Evolutionary conservation across 2,329 filamentous ascomycete genomes (phyloP), one percentile per base, ranked within the genome.

Genomic region (Venturia carpophila): DNA sequence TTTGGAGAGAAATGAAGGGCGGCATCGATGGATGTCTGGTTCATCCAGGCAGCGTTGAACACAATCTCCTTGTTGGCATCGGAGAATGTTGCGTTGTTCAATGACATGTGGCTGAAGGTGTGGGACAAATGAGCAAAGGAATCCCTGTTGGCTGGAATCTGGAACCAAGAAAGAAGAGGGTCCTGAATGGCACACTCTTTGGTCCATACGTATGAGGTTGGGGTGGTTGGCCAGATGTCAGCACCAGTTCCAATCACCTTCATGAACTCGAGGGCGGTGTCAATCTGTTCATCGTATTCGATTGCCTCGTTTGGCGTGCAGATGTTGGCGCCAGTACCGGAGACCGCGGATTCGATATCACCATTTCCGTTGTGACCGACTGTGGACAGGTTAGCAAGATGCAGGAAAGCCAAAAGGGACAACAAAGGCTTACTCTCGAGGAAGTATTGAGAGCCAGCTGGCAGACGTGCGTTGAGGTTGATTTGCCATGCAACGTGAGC

Each of bases 301-400:
- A 60, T 60, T 1, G 37, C 21, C 37, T 34, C 27, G 24, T 30
- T 34, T 34, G 63, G 55, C 24, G 24, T 27, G 45, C 47, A 63
- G 15, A 52, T 47, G 24, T 5, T 30, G 9, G 24, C 60, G 77
- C 75, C 27, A 71, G 75, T 49, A 10, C 71, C 69, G 21, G 17
- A 45, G 49, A 61, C 39, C 24, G 75, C 68, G 21, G 71, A 68
- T 62, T 80, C 77, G 62, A 82, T 79, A 68, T 81, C 80, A 24
- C 80, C 80, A 64, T 82, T 82, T n/a, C 80, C 80, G 65, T 85
- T 85, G 74, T 84, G 80, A 7, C 79, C 82, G 52, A 84, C 47
- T 52, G 10, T 52, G 21, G 15, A 3, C 21, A 15, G 13, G n/a
- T 52, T 17, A 52, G 47, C 6, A 27, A 52, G 47, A 21, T 15